phyloP scores from a whole-genome alignment of 352 stramenopile species.

The Paralagenidium karlingii region DNA sequence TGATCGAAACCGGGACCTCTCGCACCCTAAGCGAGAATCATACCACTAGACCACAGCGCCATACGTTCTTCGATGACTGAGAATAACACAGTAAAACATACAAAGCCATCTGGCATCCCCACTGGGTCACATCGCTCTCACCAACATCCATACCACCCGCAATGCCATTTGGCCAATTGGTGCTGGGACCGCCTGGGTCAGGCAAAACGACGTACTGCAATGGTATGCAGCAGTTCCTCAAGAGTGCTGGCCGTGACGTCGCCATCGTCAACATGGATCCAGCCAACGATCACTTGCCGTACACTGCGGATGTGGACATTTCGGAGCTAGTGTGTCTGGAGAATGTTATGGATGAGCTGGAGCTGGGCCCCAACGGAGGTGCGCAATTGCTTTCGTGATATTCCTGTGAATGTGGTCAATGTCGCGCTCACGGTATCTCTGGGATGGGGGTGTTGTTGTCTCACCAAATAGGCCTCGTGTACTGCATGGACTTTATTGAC shows the following conservation, averaged over 20 bases:
- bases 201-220: conserved; percentile 99
- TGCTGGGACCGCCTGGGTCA: conserved; percentile 63
- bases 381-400: background rate
- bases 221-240: conserved; percentile 92
- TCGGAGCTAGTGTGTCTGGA: conserved; percentile 94
- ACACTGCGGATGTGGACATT: conserved; percentile 85
- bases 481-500: conserved; percentile 99
- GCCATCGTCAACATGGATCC: conserved; percentile 98
- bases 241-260: conserved; percentile 40
- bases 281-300: conserved; percentile 84
- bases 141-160: too few species aligned
- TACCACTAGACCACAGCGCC: conserved; percentile 5
- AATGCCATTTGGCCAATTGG: conserved; percentile 71
- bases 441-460: background rate
- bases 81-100: too few species aligned
- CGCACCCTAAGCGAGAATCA: conserved; percentile 7
- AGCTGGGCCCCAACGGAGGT: conserved; percentile 94
- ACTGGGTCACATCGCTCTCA: too few species aligned
- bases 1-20: conserved; percentile 5
- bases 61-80: too few species aligned
- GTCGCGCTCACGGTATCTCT: too few species aligned
- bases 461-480: conserved; percentile 80
- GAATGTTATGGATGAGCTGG: conserved; percentile 89
- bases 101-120: too few species aligned
- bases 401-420: background rate